Percentiles rank a stretch among this genome's conserved stretches.
Conservation (phyloP, 2,329 filamentous ascomycete genomes). For the Alternaria brassicicola region DNA sequence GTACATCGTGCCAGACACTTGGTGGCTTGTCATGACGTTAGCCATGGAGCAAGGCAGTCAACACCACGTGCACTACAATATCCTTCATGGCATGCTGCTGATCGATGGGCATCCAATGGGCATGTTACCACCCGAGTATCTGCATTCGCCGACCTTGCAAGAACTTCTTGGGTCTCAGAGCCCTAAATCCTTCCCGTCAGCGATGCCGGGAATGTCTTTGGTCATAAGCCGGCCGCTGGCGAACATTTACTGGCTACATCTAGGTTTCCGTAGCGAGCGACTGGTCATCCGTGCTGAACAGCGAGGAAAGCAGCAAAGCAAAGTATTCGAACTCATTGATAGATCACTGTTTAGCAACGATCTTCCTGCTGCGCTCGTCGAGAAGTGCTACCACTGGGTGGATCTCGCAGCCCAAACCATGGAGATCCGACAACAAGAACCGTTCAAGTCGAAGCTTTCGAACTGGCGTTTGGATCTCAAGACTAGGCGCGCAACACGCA, state of each 20-base stretch:
- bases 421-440: conserved; percentile 58
- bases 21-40: too few species aligned
- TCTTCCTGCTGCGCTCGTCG: conserved; percentile 57
- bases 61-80: conserved; percentile 51
- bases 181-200: conserved; percentile 60
- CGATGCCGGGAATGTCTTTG: conserved; percentile 58
- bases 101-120: conserved; percentile 56
- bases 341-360: conserved; percentile 50
- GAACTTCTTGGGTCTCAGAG: conserved; percentile 61
- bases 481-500: conserved; percentile 18
- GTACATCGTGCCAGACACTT: too few species aligned
- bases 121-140: conserved; percentile 60
- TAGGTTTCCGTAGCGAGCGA: conserved; percentile 54
- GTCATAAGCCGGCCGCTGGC: conserved; percentile 44
- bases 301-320: conserved; percentile 13
- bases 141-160: conserved; percentile 51
- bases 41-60: conserved; percentile 18
- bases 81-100: conserved; percentile 55
- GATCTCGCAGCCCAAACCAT: conserved; percentile 53
- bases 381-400: conserved; percentile 65
- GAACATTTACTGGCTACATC: conserved; percentile 58
- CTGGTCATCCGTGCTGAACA: conserved; percentile 53
- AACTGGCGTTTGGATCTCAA: conserved; percentile 52
- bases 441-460: conserved; percentile 46
- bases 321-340: conserved; percentile 49